These are phyloP conservation scores for Diaporthe velutina DNA, from an alignment of 2,329 filamentous ascomycete species.

Conservation along the genomic window DNA sequence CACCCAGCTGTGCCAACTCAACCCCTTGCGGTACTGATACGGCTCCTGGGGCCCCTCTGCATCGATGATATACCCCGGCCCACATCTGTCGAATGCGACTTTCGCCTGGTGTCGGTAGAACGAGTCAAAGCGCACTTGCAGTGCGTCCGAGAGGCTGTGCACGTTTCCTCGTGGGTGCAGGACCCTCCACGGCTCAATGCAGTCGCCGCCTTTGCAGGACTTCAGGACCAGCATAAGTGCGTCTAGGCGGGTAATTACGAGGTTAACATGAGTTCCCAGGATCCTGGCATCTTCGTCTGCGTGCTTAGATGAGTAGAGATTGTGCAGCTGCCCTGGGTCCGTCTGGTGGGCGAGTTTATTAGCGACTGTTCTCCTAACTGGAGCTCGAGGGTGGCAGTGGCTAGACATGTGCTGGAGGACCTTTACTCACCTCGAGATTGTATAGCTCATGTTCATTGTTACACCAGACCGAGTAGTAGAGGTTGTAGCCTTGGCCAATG, in stretches of 20 bases:
- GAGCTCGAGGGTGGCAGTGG: no score
- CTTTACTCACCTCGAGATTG: constrained; percentile 61
- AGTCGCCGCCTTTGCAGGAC: constrained; percentile 40
- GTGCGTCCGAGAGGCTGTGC: constrained; percentile 39
- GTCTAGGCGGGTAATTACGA: constrained; percentile 41
- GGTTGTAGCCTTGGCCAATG: constrained; percentile 62
- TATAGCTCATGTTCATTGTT: constrained; percentile 74
- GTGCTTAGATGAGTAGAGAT: constrained; percentile 25
- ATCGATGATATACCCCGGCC: constrained; percentile 36
- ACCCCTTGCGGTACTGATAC: constrained; percentile 36
- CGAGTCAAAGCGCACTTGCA: constrained; percentile 40
- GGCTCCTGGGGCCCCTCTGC: constrained; percentile 35
- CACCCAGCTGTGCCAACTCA: constrained; percentile 37
- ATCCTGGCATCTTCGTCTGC: constrained; percentile 40
- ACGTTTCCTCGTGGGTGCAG: constrained; percentile 38
- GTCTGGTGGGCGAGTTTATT: not conserved
- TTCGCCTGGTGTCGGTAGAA: constrained; percentile 41
- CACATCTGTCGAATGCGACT: constrained; percentile 43
- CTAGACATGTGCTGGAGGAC: not conserved
- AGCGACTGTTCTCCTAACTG: no score
- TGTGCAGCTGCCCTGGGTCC: constrained; percentile 39
- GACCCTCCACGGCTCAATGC: constrained; percentile 41
- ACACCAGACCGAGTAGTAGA: constrained; percentile 76
- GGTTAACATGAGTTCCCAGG: not conserved
- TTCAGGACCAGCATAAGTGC: constrained; percentile 43